Conservation (phyloP, 1,284 basidiomycete species). For the Leucoagaricus sp. region DNA sequence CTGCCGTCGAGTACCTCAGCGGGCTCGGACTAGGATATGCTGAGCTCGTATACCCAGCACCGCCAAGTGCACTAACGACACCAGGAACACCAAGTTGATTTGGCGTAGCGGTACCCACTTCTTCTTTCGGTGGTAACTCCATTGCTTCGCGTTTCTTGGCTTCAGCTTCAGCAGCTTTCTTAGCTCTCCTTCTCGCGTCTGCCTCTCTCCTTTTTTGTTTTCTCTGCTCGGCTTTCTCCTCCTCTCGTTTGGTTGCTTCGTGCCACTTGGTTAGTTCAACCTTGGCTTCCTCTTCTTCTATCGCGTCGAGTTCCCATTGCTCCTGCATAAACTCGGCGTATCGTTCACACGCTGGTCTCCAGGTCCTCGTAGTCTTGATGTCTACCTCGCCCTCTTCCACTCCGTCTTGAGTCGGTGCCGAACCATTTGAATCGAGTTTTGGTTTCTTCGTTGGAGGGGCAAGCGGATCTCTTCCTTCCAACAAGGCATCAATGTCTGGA, state of each 20-base stretch:
- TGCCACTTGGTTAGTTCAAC: conserved; percentile 40
- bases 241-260: conserved; percentile 45
- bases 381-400: conserved; percentile 32
- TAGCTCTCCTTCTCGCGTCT: conserved; percentile 49
- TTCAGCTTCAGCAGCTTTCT: conserved; percentile 22
- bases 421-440: conserved; percentile 5
- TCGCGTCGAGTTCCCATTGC: conserved; percentile 69
- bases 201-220: conserved; percentile 53
- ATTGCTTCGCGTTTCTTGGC: conserved; percentile 42
- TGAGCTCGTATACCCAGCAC: conserved; percentile 23
- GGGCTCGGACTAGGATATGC: conserved; percentile 41
- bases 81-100: conserved; percentile 12
- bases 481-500: conserved; percentile 64
- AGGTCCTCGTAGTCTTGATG: conserved; percentile 40
- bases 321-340: conserved; percentile 80
- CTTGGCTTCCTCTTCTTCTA: conserved; percentile 66
- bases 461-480: conserved; percentile 35
- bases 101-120: conserved; percentile 12
- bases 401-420: conserved; percentile 4
- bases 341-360: conserved; percentile 78
- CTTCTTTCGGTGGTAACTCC: conserved; percentile 16
- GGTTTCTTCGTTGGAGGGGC: conserved; percentile 4
- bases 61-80: conserved; percentile 6
- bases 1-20: conserved; percentile 40
- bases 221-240: conserved; percentile 49